These are phyloP conservation scores for Pyrus betulifolia DNA, from an alignment of 306 rosid species.

Conservation along the genomic window DNA sequence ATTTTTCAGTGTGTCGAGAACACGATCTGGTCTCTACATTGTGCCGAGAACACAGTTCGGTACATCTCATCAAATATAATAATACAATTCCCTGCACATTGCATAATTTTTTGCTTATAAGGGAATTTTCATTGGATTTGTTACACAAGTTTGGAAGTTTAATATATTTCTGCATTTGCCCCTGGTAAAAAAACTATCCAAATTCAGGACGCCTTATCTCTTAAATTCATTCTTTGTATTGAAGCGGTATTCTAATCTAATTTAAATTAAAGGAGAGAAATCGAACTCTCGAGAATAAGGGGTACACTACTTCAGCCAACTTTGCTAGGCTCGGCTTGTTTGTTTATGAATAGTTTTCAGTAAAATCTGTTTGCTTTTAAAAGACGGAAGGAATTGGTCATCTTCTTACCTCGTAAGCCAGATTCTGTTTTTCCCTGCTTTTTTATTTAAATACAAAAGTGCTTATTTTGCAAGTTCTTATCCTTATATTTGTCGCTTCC, in stretches of 20 bases:
- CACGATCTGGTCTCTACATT: rapidly evolving
- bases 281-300: too few species aligned
- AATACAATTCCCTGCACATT: too few species aligned
- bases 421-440: neutral
- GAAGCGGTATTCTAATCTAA: neutral
- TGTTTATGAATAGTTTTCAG: neutral
- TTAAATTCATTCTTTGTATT: neutral
- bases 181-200: neutral
- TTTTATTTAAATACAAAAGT: neutral
- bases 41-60: rapidly evolving
- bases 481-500: neutral
- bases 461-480: neutral
- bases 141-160: neutral
- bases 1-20: rapidly evolving
- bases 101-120: too few species aligned
- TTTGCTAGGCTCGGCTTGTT: too few species aligned
- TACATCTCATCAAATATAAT: too few species aligned
- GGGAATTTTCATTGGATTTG: neutral
- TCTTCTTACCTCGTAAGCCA: neutral
- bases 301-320: neutral
- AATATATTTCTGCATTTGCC: neutral
- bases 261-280: neutral
- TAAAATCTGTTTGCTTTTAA: neutral
- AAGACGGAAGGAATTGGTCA: neutral
- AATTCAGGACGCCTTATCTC: neutral